Evolutionary conservation across 495 filamentous ascomycete species (phyloP), one percentile per base, ranked within the genome.

Genomic region (Articulospora tetracladia): DNA sequence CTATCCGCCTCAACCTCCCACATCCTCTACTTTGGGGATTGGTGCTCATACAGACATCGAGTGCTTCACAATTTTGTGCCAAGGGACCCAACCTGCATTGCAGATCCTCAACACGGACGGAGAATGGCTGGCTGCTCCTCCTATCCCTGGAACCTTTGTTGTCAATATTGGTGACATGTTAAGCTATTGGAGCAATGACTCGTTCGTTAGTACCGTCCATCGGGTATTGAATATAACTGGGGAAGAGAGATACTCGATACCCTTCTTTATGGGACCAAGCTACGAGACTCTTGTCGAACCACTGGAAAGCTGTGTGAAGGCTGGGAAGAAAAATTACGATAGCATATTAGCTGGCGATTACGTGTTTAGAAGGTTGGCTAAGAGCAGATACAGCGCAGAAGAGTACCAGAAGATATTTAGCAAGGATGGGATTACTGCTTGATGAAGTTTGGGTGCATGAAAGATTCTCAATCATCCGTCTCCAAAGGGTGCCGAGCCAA

Each of bases 161-260:
- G 23, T 50, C 25, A 26, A 47, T 23, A 47, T 47, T 47, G 41
- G 41, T 3, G 49, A 52, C 23, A 52, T 52, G 49, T n/a, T 52
- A 7, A 27, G 49, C 25, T 52, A 52, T 25, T 52, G 70, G 74
- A 72, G 71, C 11, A 75, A 75, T 50, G 65, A 69, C 28, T 72
- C 53, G 24, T 78, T 77, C 53, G 66, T 64, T 49, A 74, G 73
- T 4, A 75, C 72, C 1, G 62, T 75, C 7, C 76, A 78, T 53
- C 73, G 75, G 1, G 74, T 72, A 0, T 66, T 66, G 10, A 77
- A 78, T 57, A 51, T 75, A 3, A 72, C 76, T 0, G 75, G 72
- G 10, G 63, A 73, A n/a, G 72, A 74, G 44, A 68, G 74, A 8
- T 75, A 72, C 39, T 75, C 75, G 0, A 68, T 78, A 3, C 74